Evolutionary conservation across 176 grass and related monocot genomes (phyloP).

Genomic region (Hsuehochloa calcarea): DNA sequence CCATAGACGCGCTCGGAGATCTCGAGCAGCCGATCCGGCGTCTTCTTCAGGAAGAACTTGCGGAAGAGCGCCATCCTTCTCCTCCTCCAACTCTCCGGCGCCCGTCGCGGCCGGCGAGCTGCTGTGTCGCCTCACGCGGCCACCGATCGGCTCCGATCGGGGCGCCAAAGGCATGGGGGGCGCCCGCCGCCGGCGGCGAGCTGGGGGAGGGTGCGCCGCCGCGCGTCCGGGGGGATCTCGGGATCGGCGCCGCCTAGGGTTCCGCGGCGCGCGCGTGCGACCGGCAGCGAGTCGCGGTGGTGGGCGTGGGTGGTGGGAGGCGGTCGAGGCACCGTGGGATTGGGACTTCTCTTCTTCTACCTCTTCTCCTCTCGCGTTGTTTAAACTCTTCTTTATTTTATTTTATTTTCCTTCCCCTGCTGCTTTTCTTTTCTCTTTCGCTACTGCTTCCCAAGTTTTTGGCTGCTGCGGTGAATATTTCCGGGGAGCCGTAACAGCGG

Average conservation of each 20-base stretch:
- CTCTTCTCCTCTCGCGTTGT: slow-evolving; percentile 33
- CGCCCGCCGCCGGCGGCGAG: slow-evolving; percentile 26
- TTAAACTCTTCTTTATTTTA: slow-evolving; percentile 30
- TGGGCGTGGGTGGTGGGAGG: slow-evolving; percentile 5
- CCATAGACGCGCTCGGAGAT: slow-evolving; percentile 96
- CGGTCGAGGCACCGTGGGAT: slow-evolving; percentile 48
- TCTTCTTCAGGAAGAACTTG: slow-evolving; percentile 94
- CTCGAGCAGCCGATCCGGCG: slow-evolving; percentile 93
- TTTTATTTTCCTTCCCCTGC: background rate
- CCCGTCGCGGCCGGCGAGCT: slow-evolving; percentile 13
- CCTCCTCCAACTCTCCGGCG: slow-evolving; percentile 17
- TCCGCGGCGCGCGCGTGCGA: background rate
- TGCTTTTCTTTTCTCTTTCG: background rate
- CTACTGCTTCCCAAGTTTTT: slow-evolving; percentile 29
- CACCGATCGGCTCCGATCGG: slow-evolving; percentile 54
- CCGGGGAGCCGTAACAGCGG: slow-evolving; percentile 4
- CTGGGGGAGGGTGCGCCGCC: background rate
- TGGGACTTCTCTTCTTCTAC: slow-evolving; percentile 43
- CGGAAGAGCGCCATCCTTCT: slow-evolving; percentile 87
- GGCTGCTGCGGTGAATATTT: slow-evolving; percentile 33
- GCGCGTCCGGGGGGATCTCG: slow-evolving; percentile 21
- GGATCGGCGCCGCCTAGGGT: slow-evolving; percentile 36
- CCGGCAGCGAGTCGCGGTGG: slow-evolving; percentile 3
- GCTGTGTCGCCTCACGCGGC: slow-evolving; percentile 26
- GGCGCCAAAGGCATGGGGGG: slow-evolving; percentile 55